These are phyloP conservation scores for Diplodia seriata DNA, from an alignment of 2,329 filamentous ascomycete species.

Conservation along the genomic window DNA sequence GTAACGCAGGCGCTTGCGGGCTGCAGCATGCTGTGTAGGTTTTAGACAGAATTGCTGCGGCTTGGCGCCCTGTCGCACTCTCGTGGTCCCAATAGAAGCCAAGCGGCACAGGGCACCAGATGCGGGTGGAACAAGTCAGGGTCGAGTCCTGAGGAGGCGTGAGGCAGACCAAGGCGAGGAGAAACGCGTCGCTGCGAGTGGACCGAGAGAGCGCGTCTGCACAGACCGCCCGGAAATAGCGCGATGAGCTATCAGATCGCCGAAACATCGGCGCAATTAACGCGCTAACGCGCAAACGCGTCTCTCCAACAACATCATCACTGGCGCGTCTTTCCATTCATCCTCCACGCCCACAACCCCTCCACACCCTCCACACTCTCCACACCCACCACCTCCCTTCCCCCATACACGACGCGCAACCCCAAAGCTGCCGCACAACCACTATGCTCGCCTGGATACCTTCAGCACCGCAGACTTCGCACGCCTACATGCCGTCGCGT, in stretches of 20 bases:
- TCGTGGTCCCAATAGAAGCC: constrained; percentile 17
- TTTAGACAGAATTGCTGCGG: background rate
- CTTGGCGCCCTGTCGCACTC: constrained; percentile 1
- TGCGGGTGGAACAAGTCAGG: constrained; percentile 12
- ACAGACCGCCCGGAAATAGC: background rate
- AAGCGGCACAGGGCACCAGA: constrained; percentile 1
- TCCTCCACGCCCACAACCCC: background rate
- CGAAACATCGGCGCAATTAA: constrained; percentile 11
- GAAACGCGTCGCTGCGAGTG: background rate
- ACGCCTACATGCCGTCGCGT: constrained; percentile 32
- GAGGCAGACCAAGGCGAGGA: background rate
- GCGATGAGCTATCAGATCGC: background rate
- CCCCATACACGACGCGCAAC: background rate
- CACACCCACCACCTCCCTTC: constrained; percentile 3
- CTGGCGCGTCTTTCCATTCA: constrained; percentile 12
- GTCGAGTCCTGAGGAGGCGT: background rate
- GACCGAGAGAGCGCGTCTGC: background rate
- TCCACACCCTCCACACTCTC: background rate
- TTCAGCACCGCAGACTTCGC: constrained; percentile 3
- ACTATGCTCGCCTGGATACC: constrained; percentile 29
- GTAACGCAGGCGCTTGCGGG: constrained; percentile 15
- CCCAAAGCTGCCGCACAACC: background rate
- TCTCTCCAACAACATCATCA: constrained; percentile 23
- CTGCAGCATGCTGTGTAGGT: constrained; percentile 22
- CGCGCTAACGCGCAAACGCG: constrained; percentile 25